Evolutionary conservation across 179 eudicot genomes (phyloP).

Genomic region (Sideroxylon spinosum): DNA sequence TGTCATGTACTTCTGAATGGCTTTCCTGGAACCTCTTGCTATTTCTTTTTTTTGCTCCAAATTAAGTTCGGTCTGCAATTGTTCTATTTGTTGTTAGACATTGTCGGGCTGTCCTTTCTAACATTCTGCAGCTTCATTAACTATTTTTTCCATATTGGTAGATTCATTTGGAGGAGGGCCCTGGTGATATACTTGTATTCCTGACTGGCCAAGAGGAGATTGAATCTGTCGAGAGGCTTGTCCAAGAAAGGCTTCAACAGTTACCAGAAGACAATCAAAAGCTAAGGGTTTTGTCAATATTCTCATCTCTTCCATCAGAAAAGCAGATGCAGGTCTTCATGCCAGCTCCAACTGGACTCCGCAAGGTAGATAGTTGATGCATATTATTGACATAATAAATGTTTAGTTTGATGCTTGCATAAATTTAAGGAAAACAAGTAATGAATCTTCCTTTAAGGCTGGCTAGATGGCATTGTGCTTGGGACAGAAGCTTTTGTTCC

Average conservation of each 20-base stretch:
- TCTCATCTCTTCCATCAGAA: slow-evolving; percentile 92
- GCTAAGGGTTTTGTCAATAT: slow-evolving; percentile 55
- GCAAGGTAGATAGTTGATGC: slow-evolving; percentile 54
- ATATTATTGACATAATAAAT: not conserved
- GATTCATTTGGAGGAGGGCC: slow-evolving; percentile 86
- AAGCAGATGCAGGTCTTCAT: slow-evolving; percentile 85
- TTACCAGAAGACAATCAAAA: slow-evolving; percentile 58
- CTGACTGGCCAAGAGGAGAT: slow-evolving; percentile 99
- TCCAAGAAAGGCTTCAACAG: slow-evolving; percentile 58
- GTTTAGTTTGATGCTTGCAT: not conserved
- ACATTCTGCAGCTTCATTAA: not conserved
- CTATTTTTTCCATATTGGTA: slow-evolving; percentile 22
- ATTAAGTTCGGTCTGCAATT: slow-evolving; percentile 3
- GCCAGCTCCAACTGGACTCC: slow-evolving; percentile 71
- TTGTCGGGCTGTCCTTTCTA: not conserved
- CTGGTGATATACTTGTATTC: slow-evolving; percentile 94
- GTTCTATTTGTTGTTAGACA: not conserved
- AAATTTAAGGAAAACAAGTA: slow-evolving; percentile 3
- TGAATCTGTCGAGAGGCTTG: slow-evolving; percentile 85
- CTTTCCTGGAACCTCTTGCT: not conserved
- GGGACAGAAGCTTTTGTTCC: not conserved
- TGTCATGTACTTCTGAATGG: not conserved
- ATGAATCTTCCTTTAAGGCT: not conserved
- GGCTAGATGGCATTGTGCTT: not conserved
- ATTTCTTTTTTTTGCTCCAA: not conserved